These are phyloP conservation scores for Aspergillus funiculosus DNA, from an alignment of 495 filamentous ascomycete species.

Conservation along the genomic window DNA sequence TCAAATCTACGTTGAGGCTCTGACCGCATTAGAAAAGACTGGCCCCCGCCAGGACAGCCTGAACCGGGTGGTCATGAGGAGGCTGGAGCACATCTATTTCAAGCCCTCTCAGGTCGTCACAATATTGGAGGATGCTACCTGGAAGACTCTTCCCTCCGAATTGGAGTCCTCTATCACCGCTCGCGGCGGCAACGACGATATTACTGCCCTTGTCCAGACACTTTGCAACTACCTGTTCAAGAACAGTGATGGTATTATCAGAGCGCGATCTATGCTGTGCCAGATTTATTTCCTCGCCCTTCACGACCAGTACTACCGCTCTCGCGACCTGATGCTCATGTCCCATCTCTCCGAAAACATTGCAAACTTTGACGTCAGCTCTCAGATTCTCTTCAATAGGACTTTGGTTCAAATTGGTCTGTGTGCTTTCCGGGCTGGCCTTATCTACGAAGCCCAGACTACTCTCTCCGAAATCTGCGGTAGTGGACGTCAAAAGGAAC, in stretches of 20 bases:
- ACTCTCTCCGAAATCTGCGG: conserved; percentile 97
- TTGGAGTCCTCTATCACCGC: conserved; percentile 79
- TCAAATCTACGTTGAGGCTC: conserved; percentile 78
- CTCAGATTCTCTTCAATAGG: conserved; percentile 97
- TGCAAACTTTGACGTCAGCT: conserved; percentile 87
- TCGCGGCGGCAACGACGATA: conserved; percentile 56
- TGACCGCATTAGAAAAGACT: conserved; percentile 63
- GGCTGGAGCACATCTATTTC: conserved; percentile 97
- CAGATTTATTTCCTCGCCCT: conserved; percentile 97
- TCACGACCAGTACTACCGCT: conserved; percentile 94
- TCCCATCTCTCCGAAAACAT: conserved; percentile 98
- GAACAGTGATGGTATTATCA: conserved; percentile 89
- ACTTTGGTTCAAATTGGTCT: conserved; percentile 97
- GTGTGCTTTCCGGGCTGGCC: conserved; percentile 92
- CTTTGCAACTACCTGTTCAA: conserved; percentile 93
- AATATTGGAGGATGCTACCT: conserved; percentile 85
- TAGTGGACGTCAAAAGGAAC: conserved; percentile 93
- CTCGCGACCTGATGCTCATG: conserved; percentile 98
- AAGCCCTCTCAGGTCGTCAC: conserved; percentile 93
- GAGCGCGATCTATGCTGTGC: conserved; percentile 94
- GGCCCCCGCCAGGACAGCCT: conserved; percentile 72
- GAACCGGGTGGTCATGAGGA: conserved; percentile 87
- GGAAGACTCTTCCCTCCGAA: conserved; percentile 69
- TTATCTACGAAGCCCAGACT: conserved; percentile 95
- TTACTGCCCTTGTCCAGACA: conserved; percentile 69